Conservation (phyloP, 2,329 filamentous ascomycete species). For the Verticillium longisporum region DNA sequence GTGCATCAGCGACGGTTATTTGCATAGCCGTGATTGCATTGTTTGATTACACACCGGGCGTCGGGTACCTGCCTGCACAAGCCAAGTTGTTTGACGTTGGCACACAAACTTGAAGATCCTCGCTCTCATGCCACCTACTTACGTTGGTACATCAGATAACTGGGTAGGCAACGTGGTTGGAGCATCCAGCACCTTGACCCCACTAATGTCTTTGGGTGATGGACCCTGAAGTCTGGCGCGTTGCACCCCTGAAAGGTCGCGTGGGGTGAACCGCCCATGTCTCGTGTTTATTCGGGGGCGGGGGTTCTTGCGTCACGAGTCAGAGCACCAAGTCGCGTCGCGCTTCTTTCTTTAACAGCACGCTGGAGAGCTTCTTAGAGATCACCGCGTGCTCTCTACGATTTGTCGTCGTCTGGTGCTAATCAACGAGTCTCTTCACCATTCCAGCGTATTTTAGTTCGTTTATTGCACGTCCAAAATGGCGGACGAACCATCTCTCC, state of each 20-base stretch:
- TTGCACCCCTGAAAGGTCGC: background rate
- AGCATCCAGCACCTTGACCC: background rate
- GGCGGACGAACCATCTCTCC: constrained; percentile 34
- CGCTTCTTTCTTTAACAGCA: background rate
- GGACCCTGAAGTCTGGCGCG: background rate
- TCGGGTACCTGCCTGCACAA: too few relatives aligned
- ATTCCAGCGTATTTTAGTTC: background rate
- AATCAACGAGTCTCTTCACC: background rate
- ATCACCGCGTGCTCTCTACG: background rate
- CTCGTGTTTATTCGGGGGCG: background rate
- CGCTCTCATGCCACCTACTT: too few relatives aligned
- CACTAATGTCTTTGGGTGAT: background rate
- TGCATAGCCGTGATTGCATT: too few relatives aligned
- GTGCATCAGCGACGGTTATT: too few relatives aligned
- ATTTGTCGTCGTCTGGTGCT: background rate
- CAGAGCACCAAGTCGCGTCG: background rate
- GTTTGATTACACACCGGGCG: too few relatives aligned
- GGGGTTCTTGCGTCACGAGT: background rate
- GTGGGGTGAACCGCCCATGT: background rate
- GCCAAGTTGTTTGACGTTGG: too few relatives aligned
- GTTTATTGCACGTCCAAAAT: constrained; percentile 14
- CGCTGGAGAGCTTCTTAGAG: background rate
- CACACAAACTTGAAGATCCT: too few relatives aligned
- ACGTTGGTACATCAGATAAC: too few relatives aligned
- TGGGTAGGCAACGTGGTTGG: background rate